phyloP scores from a whole-genome alignment of 2,329 filamentous ascomycete species.

The Torrubiella hemipterigena region DNA sequence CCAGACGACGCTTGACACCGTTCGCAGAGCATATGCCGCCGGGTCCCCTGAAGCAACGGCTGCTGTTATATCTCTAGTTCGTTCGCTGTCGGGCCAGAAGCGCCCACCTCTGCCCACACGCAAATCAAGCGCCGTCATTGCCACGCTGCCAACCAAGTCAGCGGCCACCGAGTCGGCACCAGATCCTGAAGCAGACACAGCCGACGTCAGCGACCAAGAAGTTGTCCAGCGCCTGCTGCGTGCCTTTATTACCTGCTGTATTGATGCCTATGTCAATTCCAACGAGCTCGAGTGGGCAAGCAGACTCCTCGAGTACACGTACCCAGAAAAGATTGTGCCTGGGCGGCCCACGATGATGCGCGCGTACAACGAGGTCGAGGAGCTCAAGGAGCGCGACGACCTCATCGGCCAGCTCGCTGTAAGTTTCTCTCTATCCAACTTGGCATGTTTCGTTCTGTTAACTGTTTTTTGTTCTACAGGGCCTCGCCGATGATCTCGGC shows the following conservation, averaged over 20 bases:
- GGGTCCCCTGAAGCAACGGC: conserved; percentile 56
- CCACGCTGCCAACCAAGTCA: conserved; percentile 42
- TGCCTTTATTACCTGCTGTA: conserved; percentile 64
- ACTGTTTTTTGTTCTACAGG: conserved; percentile 31
- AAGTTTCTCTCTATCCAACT: conserved; percentile 17
- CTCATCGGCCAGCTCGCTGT: conserved; percentile 63
- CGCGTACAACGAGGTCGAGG: conserved; percentile 51
- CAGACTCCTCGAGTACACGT: conserved; percentile 55
- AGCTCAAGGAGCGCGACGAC: conserved; percentile 48
- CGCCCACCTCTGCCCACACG: conserved; percentile 49
- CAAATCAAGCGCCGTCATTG: conserved; percentile 44
- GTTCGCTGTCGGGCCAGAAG: conserved; percentile 54
- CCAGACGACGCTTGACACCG: conserved; percentile 61
- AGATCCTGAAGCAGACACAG: conserved; percentile 42
- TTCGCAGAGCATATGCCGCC: conserved; percentile 53
- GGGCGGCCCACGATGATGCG: conserved; percentile 49
- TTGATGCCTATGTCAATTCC: conserved; percentile 60
- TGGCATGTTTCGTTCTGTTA: conserved; percentile 2
- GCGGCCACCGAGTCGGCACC: conserved; percentile 42
- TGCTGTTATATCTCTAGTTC: conserved; percentile 57
- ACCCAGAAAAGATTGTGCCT: conserved; percentile 51
- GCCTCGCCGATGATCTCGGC: conserved; percentile 51
- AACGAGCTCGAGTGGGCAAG: conserved; percentile 50
- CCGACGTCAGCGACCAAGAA: conserved; percentile 42
- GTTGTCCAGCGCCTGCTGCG: conserved; percentile 56